A percentile compares a stretch with the other conserved stretches of the same genome.
Conservation (phyloP, 2,329 filamentous ascomycete species). For the Clarireedia hainanense region DNA sequence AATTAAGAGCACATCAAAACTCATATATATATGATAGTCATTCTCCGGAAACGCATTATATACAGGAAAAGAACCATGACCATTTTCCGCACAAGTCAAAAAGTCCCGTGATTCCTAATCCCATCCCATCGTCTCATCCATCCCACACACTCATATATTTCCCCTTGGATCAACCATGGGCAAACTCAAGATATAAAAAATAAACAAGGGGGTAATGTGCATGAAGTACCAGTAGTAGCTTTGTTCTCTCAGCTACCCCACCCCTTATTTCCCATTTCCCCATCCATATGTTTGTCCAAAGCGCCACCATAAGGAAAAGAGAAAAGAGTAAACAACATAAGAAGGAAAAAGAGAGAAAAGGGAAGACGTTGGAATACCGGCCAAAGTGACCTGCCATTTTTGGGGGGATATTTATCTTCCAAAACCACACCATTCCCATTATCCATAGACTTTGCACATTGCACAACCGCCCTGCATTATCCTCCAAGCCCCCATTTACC, state of each 20-base stretch:
- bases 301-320: background rate
- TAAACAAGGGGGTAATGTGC: too few species aligned
- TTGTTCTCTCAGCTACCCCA: too few species aligned
- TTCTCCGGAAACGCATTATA: conserved; percentile 13
- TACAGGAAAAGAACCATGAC: conserved; percentile 15
- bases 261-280: too few species aligned
- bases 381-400: background rate
- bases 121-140: background rate
- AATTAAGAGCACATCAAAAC: background rate
- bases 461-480: conserved; percentile 2
- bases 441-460: background rate
- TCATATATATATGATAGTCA: conserved; percentile 5
- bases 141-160: background rate
- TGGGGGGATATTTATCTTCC: background rate
- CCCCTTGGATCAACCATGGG: too few species aligned
- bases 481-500: background rate
- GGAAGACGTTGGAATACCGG: background rate
- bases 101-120: background rate
- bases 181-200: too few species aligned
- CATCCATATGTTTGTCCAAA: too few species aligned
- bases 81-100: too few species aligned
- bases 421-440: background rate
- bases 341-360: background rate
- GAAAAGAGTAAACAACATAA: background rate
- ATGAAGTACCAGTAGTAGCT: too few species aligned